Conservation (phyloP, 2,329 filamentous ascomycete genomes). For the Ophiosphaerella korrae region DNA sequence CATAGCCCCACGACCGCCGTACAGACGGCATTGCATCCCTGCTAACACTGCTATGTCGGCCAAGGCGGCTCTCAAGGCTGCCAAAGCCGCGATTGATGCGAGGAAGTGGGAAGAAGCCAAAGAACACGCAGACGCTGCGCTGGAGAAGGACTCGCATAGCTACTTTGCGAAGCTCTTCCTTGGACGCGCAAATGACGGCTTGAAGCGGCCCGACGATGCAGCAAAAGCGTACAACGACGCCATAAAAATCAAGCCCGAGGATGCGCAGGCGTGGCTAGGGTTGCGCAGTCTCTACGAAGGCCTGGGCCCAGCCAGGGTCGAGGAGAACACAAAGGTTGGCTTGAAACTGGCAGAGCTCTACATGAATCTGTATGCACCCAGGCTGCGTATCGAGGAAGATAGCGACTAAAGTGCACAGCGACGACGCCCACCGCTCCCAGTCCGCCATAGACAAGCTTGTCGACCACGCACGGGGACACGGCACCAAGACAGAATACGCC, state of each 20-base stretch:
- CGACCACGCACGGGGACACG: slow-evolving; percentile 72
- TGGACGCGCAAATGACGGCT: slow-evolving; percentile 82
- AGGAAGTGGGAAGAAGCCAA: slow-evolving; percentile 80
- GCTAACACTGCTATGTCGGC: slow-evolving; percentile 34
- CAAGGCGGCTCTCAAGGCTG: slow-evolving; percentile 80
- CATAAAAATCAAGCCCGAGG: slow-evolving; percentile 70
- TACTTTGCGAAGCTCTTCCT: slow-evolving; percentile 91
- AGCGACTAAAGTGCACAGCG: slow-evolving; percentile 44
- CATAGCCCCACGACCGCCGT: slow-evolving; percentile 22
- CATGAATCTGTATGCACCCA: slow-evolving; percentile 48
- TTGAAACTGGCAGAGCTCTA: slow-evolving; percentile 77
- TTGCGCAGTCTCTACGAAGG: slow-evolving; percentile 84
- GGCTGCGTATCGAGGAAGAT: not conserved
- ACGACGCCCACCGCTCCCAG: slow-evolving; percentile 64
- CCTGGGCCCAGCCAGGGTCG: slow-evolving; percentile 70
- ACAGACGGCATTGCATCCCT: slow-evolving; percentile 4
- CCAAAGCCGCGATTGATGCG: slow-evolving; percentile 76
- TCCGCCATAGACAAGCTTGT: slow-evolving; percentile 78
- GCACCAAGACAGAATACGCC: slow-evolving; percentile 74
- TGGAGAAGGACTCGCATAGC: slow-evolving; percentile 75
- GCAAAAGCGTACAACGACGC: slow-evolving; percentile 78
- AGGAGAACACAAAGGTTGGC: slow-evolving; percentile 74
- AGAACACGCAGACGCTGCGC: slow-evolving; percentile 68
- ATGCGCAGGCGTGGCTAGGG: slow-evolving; percentile 90
- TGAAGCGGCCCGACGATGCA: slow-evolving; percentile 71